Conservation (phyloP, 139 green algal species). For the Chlorella vulgaris region DNA sequence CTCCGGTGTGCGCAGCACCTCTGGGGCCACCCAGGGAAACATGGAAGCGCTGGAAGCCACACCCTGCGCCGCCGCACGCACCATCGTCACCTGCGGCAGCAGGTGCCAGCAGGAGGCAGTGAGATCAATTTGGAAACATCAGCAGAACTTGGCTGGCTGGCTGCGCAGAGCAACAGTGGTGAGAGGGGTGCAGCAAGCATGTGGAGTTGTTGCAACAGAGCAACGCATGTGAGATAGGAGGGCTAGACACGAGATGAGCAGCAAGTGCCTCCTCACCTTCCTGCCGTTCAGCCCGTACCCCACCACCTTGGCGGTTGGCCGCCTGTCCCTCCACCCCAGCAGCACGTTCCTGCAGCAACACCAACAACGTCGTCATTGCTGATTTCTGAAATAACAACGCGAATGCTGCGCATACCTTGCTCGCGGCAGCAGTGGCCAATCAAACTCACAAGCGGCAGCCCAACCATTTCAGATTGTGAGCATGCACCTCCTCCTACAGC, state of each 20-base stretch:
- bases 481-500: no score
- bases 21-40: conserved; percentile 40
- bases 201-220: no score
- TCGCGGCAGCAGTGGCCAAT: neutral
- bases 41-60: neutral
- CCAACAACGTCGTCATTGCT: no score
- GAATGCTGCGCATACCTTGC: neutral
- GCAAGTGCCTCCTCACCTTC: conserved; percentile 12
- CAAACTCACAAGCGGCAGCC: neutral
- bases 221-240: no score
- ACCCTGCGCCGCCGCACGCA: conserved; percentile 4
- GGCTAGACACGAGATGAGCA: no score
- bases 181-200: no score
- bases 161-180: no score
- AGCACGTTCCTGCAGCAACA: conserved; percentile 30
- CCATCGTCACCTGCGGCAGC: conserved; percentile 18
- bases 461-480: no score
- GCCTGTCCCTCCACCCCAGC: conserved; percentile 36
- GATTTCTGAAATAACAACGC: neutral
- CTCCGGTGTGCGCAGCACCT: conserved; percentile 36
- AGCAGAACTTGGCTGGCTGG: no score
- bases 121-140: no score
- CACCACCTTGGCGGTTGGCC: conserved; percentile 35
- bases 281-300: conserved; percentile 30
- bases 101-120: neutral